Base-by-base conservation (phyloP, 345 rosid species). In the Sisymbrium irio region DNA sequence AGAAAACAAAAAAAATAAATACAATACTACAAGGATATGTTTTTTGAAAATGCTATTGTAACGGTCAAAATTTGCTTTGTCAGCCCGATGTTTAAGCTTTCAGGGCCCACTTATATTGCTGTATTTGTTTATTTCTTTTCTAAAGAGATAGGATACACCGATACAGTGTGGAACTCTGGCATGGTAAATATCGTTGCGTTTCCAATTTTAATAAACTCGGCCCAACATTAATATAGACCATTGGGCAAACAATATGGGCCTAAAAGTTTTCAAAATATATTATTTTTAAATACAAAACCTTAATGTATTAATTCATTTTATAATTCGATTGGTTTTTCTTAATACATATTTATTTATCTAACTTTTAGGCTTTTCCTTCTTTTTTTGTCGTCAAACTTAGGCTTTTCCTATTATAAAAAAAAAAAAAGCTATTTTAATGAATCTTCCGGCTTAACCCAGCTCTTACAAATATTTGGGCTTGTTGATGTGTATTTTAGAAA, bases 31-130 rank as follows among this genome's bases (percentile, higher is more conserved):
- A 8, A 78, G 80, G 35, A 71, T 20, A 6, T 46, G 7, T 46
- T n/a, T 81, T 81, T 72, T 15, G 58, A 81, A 81, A 62, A 15
- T 17, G 51, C 67, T 25, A 6, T 77, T 77, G 78, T 73, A 88
- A 90, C 96, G 93, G 91, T 88, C 88, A 78, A 78, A 61, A 28
- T 9, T 56, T 69, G 86, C 69, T 79, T 80, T 83, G 83, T 79
- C 59, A 56, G 72, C 46, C 49, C 63, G 49, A 1, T 32, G 3
- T 10, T 41, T 73, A 54, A 53, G 19, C 20, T 42, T 65, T 66
- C 5, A 47, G 78, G 83, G 62, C 37, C 84, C 82, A 74, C 25
- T 11, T 13, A 19, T 5, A 11, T 22, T 6, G 1, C 3, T 37
- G 2, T 17, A 5, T 51, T 57, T 45, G 3, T 37, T 3, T 27